Conservation (phyloP, 2,329 filamentous ascomycete genomes). For the Colletotrichum eremochloae region DNA sequence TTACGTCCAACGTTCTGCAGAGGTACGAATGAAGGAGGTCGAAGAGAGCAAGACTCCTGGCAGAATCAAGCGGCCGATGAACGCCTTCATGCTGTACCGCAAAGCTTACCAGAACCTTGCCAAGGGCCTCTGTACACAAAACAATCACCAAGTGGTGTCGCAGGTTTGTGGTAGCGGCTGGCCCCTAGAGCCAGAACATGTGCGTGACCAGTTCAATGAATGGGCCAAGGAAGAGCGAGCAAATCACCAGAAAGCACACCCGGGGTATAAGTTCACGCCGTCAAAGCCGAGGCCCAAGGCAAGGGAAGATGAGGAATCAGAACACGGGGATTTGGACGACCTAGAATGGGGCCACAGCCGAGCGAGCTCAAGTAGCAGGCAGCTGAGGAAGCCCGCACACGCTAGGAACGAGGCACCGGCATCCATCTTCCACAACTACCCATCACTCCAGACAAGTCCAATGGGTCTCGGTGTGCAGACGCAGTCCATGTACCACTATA, state of each 20-base stretch:
- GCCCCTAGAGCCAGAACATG: slow-evolving; percentile 80
- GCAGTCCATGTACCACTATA: slow-evolving; percentile 42
- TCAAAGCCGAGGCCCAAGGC: slow-evolving; percentile 71
- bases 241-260: slow-evolving; percentile 88
- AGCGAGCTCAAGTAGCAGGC: slow-evolving; percentile 48
- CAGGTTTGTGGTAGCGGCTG: slow-evolving; percentile 89
- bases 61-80: slow-evolving; percentile 93
- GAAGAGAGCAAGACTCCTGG: slow-evolving; percentile 76
- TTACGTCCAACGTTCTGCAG: slow-evolving; percentile 80
- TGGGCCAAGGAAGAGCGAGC: slow-evolving; percentile 84
- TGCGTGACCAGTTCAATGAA: slow-evolving; percentile 82
- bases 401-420: slow-evolving; percentile 48
- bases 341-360: slow-evolving; percentile 56
- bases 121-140: slow-evolving; percentile 83
- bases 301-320: slow-evolving; percentile 53
- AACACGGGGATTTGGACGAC: slow-evolving; percentile 61
- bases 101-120: slow-evolving; percentile 91
- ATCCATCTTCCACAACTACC: slow-evolving; percentile 41
- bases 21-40: slow-evolving; percentile 76
- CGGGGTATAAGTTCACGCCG: slow-evolving; percentile 94
- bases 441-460: slow-evolving; percentile 32
- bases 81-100: slow-evolving; percentile 97
- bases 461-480: slow-evolving; percentile 41
- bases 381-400: slow-evolving; percentile 48
- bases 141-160: slow-evolving; percentile 95